Percentiles rank a stretch among this genome's conserved stretches.
Conservation (phyloP, 1,139 yeast species). For the Ogataea hybrid region DNA sequence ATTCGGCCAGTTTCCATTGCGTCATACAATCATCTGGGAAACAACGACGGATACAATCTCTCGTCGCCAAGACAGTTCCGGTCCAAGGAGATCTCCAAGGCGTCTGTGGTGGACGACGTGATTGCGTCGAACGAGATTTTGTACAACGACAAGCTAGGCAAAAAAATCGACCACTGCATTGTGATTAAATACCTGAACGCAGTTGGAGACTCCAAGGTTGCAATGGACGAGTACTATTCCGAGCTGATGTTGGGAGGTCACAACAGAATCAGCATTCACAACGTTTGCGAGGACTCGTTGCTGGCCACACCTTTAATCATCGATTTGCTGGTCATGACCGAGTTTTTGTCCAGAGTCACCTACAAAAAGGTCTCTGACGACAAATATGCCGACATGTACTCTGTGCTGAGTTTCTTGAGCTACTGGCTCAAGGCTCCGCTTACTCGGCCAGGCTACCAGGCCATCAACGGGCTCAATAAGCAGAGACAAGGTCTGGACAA, state of each 20-base stretch:
- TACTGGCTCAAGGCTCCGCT: too few species aligned
- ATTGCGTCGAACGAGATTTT: conserved; percentile 84
- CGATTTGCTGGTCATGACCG: conserved; percentile 87
- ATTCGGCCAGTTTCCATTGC: too few species aligned
- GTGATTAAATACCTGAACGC: conserved; percentile 94
- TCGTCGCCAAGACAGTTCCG: too few species aligned
- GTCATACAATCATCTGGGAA: too few species aligned
- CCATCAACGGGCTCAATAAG: too few species aligned
- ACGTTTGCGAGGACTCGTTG: conserved; percentile 94
- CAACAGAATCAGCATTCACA: conserved; percentile 89
- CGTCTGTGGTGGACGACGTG: conserved; percentile 92
- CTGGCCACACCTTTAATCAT: conserved; percentile 93
- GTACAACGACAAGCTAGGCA: conserved; percentile 79
- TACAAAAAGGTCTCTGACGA: too few species aligned
- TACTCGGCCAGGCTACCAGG: too few species aligned
- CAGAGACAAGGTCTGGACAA: too few species aligned
- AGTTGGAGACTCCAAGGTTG: conserved; percentile 95
- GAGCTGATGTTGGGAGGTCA: conserved; percentile 98
- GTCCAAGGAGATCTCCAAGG: conserved; percentile 92
- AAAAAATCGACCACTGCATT: conserved; percentile 87
- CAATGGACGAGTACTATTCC: conserved; percentile 97
- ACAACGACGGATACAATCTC: too few species aligned
- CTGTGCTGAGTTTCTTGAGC: too few species aligned
- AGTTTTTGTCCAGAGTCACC: conserved; percentile 81
- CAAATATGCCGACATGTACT: too few species aligned